These are phyloP conservation scores for Pyrenula aspistea DNA, from an alignment of 495 filamentous ascomycete species.

Conservation along the genomic window DNA sequence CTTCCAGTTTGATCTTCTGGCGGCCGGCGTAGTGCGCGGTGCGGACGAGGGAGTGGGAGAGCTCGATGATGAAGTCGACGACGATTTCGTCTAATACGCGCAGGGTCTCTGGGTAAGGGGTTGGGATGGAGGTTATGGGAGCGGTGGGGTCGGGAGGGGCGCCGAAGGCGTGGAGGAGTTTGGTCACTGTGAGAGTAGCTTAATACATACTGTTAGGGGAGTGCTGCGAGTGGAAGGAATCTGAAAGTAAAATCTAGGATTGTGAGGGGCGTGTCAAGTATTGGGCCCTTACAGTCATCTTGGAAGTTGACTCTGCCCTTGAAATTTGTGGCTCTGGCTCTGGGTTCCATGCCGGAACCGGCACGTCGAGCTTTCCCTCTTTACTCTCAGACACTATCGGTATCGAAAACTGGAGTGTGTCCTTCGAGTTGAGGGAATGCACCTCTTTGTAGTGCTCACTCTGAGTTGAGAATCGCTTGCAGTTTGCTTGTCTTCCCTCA, in stretches of 20 bases:
- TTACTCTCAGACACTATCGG: too few species aligned
- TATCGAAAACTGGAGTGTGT: too few species aligned
- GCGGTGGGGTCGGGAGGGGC: slow-evolving; percentile 42
- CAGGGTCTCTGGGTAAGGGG: slow-evolving; percentile 70
- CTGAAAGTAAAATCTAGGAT: too few species aligned
- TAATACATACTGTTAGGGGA: slow-evolving; percentile 54
- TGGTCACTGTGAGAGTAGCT: slow-evolving; percentile 60
- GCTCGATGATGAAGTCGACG: slow-evolving; percentile 79
- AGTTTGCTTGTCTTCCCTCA: too few species aligned
- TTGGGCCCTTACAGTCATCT: slow-evolving; percentile 68
- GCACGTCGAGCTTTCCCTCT: too few species aligned
- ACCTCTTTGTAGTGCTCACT: too few species aligned
- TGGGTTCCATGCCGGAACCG: slow-evolving; percentile 46
- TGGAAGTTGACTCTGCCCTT: slow-evolving; percentile 85
- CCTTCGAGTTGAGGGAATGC: too few species aligned
- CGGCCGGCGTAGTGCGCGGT: slow-evolving; percentile 71
- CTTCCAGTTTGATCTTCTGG: slow-evolving; percentile 94
- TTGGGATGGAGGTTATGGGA: slow-evolving; percentile 22
- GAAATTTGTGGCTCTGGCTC: slow-evolving; percentile 66
- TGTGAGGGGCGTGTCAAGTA: too few species aligned
- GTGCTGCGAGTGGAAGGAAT: slow-evolving; percentile 28
- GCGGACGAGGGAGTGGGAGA: slow-evolving; percentile 77
- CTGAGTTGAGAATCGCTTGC: too few species aligned
- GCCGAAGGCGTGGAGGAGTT: slow-evolving; percentile 79
- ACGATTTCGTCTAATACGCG: slow-evolving; percentile 86